A percentile compares a stretch with the other conserved stretches of the same genome.
phyloP scores from a whole-genome alignment of 2,329 filamentous ascomycete species.

The Aspergillus jensenii region DNA sequence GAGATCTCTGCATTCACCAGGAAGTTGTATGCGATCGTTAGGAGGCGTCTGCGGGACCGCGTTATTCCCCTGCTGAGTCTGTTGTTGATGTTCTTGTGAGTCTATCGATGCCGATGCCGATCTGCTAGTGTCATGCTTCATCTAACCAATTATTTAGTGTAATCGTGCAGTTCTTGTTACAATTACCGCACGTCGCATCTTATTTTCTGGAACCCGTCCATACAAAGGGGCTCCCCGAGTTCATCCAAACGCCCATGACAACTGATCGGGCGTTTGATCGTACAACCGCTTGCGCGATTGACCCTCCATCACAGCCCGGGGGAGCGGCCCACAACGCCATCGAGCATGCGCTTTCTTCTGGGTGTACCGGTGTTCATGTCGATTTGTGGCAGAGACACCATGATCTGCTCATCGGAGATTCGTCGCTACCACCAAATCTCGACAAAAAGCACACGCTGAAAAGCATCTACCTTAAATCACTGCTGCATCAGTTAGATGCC shows the following conservation, averaged over 20 bases:
- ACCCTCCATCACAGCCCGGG: constrained; percentile 15
- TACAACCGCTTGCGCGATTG: constrained; percentile 22
- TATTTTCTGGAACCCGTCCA: constrained; percentile 16
- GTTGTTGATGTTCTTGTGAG: constrained; percentile 25
- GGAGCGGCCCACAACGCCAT: constrained; percentile 23
- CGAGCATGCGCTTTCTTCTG: constrained; percentile 20
- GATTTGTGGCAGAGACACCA: constrained; percentile 26
- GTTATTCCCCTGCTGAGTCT: constrained; percentile 25
- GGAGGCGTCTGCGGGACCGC: constrained; percentile 22
- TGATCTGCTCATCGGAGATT: constrained; percentile 23
- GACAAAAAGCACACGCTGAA: constrained; percentile 19
- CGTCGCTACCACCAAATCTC: not conserved
- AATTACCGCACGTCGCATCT: constrained; percentile 19
- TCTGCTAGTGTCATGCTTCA: not conserved
- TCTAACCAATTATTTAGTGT: constrained; percentile 14
- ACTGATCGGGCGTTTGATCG: constrained; percentile 9
- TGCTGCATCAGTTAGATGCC: constrained; percentile 19
- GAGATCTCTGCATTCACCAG: constrained; percentile 21
- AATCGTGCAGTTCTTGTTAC: constrained; percentile 20
- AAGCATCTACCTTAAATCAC: constrained; percentile 22
- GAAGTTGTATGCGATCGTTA: constrained; percentile 15
- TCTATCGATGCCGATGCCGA: not conserved
- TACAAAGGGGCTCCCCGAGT: not conserved
- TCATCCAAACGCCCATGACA: constrained; percentile 13
- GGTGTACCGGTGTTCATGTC: constrained; percentile 28